Evolutionary conservation across 768 basidiomycete species (phyloP).

Genomic region (Udeniomyces megalosporus): DNA sequence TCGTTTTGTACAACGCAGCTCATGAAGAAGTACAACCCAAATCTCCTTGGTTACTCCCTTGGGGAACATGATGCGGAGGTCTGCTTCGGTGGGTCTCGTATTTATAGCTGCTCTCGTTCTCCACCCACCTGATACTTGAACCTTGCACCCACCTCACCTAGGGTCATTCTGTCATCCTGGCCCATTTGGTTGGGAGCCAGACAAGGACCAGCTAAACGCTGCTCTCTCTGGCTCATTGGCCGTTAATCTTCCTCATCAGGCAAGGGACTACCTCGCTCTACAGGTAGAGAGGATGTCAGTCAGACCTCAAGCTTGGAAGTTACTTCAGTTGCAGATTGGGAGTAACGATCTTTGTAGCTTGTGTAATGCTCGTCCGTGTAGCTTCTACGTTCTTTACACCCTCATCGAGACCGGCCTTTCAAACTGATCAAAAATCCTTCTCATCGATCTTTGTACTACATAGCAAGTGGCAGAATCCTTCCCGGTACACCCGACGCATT

Average conservation of each 20-base stretch:
- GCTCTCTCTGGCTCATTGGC: slow-evolving; percentile 12
- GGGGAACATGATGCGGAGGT: slow-evolving; percentile 9
- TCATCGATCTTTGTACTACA: background rate
- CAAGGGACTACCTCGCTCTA: slow-evolving; percentile 11
- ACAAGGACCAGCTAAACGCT: slow-evolving; percentile 8
- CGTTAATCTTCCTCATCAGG: slow-evolving; percentile 8
- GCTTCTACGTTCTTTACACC: background rate
- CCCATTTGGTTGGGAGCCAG: background rate
- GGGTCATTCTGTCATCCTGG: slow-evolving; percentile 6
- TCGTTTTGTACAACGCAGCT: background rate
- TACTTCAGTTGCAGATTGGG: slow-evolving; percentile 11
- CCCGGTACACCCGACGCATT: slow-evolving; percentile 6
- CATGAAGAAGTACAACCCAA: slow-evolving; percentile 4
- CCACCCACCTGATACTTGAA: background rate
- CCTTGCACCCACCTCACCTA: background rate
- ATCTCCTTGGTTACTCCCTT: slow-evolving; percentile 3
- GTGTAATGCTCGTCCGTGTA: background rate
- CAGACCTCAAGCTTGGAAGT: background rate
- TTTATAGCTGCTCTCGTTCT: background rate
- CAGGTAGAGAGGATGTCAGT: background rate
- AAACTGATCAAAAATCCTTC: too few relatives aligned
- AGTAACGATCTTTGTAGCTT: slow-evolving; percentile 7
- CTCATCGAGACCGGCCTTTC: background rate
- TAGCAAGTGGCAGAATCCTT: background rate
- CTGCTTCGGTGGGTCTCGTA: slow-evolving; percentile 5